Evolutionary conservation across 305 asterid species (phyloP).

Genomic region (Solanum aculeatissimum): DNA sequence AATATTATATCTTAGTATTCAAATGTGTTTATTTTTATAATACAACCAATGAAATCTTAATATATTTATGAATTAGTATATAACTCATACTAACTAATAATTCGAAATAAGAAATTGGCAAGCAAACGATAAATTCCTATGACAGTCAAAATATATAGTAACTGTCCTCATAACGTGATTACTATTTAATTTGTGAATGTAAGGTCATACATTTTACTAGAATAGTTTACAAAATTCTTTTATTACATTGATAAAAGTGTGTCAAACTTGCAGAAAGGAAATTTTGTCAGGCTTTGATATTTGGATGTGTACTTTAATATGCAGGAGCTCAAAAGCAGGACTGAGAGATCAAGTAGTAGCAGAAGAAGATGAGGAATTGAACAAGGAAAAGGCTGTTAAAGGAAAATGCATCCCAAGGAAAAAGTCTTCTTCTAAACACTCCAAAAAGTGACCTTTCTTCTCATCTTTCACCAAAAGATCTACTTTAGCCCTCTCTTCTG

Average conservation of each 20-base stretch:
- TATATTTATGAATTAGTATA: too few relatives aligned
- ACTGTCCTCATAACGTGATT: neutral
- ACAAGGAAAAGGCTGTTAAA: conserved; percentile 26
- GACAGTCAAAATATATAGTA: too few relatives aligned
- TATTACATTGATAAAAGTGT: neutral
- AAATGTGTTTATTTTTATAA: too few relatives aligned
- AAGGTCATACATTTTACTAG: neutral
- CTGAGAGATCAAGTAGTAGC: conserved; percentile 16
- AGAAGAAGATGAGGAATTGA: conserved; percentile 18
- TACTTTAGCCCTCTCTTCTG: neutral
- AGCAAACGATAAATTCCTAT: too few relatives aligned
- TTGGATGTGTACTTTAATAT: neutral
- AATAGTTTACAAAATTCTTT: neutral
- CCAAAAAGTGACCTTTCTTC: conserved; percentile 28
- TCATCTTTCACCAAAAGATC: neutral
- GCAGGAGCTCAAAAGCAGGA: conserved; percentile 37
- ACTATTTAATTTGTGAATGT: neutral
- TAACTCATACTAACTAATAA: too few relatives aligned
- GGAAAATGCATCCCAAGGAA: conserved; percentile 70
- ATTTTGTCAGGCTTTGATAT: neutral
- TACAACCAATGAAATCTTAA: too few relatives aligned
- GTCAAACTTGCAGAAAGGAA: neutral
- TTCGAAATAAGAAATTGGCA: too few relatives aligned
- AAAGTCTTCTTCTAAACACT: conserved; percentile 30
- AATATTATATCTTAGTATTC: too few relatives aligned